Base-by-base conservation (phyloP, 2,329 filamentous ascomycete species). In the Calonectria pteridis region DNA sequence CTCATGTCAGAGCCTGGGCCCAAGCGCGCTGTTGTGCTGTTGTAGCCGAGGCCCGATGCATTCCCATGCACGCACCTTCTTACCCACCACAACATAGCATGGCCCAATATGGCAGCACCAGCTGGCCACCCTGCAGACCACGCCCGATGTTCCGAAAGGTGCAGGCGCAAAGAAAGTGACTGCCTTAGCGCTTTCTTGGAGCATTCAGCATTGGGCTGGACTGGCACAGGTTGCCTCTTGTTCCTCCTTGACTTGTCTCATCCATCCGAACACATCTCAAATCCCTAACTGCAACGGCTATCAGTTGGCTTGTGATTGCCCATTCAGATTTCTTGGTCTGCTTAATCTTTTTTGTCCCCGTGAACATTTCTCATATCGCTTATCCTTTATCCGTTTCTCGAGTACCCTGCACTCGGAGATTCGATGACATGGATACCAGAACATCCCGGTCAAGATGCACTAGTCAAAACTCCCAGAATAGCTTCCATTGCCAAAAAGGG, bases 391-490 rank as follows among this genome's bases (percentile, higher is more conserved):
- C 65, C 58, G 31, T 20, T 40, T 33, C 18, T 43, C 26, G 20
- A 23, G 20, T 37, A 33, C 46, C 49, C 69, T 71, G 67, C 55
- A 53, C 55, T 13, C 55, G 55, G 67, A 64, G 35, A 26, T 58
- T 69, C 62, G 66, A 63, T 59, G 55, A 35, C 50, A 85, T 85
- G 84, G 81, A 85, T 50, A 74, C 76, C 33, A 53, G 74, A 50
- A 78, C 78, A 62, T 46, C 72, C 68, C 78, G 78, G 43, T 76
- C 82, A 68, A 84, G 84, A 72, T 84, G 85, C 37, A 80, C 80
- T 72, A 88, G 87, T 68, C 84, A 86, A 81, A 83, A 81, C 63
- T 84, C 86, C 6, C 82, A 87, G 53, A 80, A 81, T 72, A 81
- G 79, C 72, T 79, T 77, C 26, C 84, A 84, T 76, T 76, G 75